These are phyloP conservation scores for Buxus sempervirens DNA, from an alignment of 164 flowering plant genomes.

Conservation along the genomic window DNA sequence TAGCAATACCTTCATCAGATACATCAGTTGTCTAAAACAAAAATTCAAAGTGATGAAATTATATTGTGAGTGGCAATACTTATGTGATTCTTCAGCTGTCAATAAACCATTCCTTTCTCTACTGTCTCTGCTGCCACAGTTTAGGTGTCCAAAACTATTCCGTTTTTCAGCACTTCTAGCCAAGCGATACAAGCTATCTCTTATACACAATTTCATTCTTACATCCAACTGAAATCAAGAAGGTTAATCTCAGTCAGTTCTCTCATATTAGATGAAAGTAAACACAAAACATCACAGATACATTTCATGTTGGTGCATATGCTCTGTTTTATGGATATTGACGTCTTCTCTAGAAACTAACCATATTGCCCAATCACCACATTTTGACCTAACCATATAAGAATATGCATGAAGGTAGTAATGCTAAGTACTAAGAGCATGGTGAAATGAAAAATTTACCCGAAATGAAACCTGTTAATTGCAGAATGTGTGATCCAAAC, in stretches of 20 bases:
- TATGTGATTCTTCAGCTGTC: slow-evolving; percentile 40
- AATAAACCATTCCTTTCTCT: slow-evolving; percentile 29
- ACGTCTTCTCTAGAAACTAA: not conserved
- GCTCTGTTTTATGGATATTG: not conserved
- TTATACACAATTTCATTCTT: slow-evolving; percentile 73
- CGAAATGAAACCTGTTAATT: not conserved
- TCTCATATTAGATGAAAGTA: not conserved
- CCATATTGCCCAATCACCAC: not conserved
- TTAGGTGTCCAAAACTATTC: slow-evolving; percentile 32
- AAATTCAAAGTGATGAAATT: not conserved
- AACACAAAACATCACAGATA: not conserved
- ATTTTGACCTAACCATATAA: not conserved
- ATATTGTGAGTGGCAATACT: slow-evolving; percentile 28
- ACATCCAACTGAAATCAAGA: slow-evolving; percentile 63
- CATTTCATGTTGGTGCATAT: not conserved
- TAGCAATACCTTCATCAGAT: not conserved
- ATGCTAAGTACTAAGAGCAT: not conserved
- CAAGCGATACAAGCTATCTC: slow-evolving; percentile 87
- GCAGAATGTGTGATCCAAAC: not conserved
- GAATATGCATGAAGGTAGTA: not conserved
- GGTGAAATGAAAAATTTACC: not conserved
- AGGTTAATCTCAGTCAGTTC: slow-evolving; percentile 16
- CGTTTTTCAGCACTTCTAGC: slow-evolving; percentile 88
- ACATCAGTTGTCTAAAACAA: not conserved
- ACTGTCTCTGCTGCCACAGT: slow-evolving; percentile 26